phyloP scores from a whole-genome alignment of 2,329 filamentous ascomycete species.

The Geosmithia putterillii region DNA sequence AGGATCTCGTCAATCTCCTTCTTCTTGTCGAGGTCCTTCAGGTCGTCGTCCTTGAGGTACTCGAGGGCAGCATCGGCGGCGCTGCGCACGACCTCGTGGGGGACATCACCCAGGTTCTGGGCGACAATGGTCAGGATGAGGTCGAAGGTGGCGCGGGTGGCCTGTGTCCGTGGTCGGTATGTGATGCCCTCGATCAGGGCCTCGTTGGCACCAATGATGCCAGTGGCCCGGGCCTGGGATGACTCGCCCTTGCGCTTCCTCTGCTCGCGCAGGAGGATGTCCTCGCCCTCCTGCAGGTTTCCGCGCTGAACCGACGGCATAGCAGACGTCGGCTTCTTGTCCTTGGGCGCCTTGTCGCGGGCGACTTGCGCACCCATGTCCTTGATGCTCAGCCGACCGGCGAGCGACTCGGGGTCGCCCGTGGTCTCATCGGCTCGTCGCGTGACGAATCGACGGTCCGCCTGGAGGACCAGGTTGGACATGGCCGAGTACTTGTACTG shows the following conservation, averaged over 20 bases:
- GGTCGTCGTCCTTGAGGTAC: slow-evolving; percentile 82
- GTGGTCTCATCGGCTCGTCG: slow-evolving; percentile 89
- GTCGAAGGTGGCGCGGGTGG: slow-evolving; percentile 87
- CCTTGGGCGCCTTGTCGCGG: slow-evolving; percentile 67
- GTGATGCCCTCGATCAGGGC: slow-evolving; percentile 80
- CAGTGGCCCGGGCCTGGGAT: slow-evolving; percentile 55
- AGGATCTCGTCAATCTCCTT: slow-evolving; percentile 92
- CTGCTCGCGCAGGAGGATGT: slow-evolving; percentile 73
- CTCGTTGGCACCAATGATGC: slow-evolving; percentile 74
- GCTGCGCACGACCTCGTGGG: slow-evolving; percentile 82
- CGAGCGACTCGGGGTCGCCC: slow-evolving; percentile 93
- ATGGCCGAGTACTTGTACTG: slow-evolving; percentile 99
- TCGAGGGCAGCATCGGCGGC: slow-evolving; percentile 88
- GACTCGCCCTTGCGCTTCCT: slow-evolving; percentile 71
- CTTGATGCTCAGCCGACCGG: slow-evolving; percentile 80
- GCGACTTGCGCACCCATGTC: slow-evolving; percentile 87
- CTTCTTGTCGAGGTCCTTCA: slow-evolving; percentile 98
- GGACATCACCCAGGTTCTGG: slow-evolving; percentile 79
- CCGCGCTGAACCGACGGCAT: slow-evolving; percentile 64
- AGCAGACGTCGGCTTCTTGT: slow-evolving; percentile 57
- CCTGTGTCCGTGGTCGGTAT: slow-evolving; percentile 83
- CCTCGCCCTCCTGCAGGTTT: slow-evolving; percentile 65
- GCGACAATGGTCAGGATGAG: slow-evolving; percentile 87
- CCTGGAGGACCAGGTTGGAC: slow-evolving; percentile 99
- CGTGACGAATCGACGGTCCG: slow-evolving; percentile 89